Percentiles rank a stretch among this genome's conserved stretches.
Conservation (phyloP, 352 stramenopile species). For the Pythium monospermum region DNA sequence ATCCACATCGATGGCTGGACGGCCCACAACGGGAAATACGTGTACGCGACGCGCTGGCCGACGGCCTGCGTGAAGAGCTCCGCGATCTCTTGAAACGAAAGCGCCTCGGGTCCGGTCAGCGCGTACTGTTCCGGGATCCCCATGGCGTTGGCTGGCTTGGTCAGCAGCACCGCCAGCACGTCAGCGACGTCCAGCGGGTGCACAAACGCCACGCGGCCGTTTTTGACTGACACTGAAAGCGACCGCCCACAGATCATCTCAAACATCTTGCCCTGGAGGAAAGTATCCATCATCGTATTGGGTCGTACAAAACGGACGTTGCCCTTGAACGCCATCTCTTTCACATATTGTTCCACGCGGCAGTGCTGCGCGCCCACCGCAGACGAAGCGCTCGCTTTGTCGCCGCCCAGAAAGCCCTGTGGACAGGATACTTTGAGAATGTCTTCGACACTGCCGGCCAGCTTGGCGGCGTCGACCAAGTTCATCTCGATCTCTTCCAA, state of each 20-base stretch:
- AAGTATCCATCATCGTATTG: conserved; percentile 50
- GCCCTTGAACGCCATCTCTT: conserved; percentile 12
- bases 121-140: conserved; percentile 17
- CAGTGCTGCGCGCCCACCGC: conserved; percentile 40
- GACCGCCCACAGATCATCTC: conserved; percentile 65
- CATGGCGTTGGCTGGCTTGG: neutral
- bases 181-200: conserved; percentile 58
- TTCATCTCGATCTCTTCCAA: conserved; percentile 23
- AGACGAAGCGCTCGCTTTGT: too few species aligned
- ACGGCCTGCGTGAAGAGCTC: conserved; percentile 38
- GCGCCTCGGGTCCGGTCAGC: conserved; percentile 53
- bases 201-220: conserved; percentile 52
- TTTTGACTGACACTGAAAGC: conserved; percentile 56
- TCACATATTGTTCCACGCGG: conserved; percentile 38
- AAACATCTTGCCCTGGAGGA: conserved; percentile 40
- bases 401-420: conserved; percentile 30
- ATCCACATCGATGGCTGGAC: conserved; percentile 73
- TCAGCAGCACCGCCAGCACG: conserved; percentile 26
- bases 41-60: conserved; percentile 42
- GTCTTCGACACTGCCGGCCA: conserved; percentile 13
- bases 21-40: conserved; percentile 67
- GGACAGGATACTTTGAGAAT: conserved; percentile 58
- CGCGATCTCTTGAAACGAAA: conserved; percentile 47
- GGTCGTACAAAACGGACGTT: conserved; percentile 34
- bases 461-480: conserved; percentile 18